Evolutionary conservation across 441 rosid species (phyloP).

Genomic region (Euphorbia corollata): DNA sequence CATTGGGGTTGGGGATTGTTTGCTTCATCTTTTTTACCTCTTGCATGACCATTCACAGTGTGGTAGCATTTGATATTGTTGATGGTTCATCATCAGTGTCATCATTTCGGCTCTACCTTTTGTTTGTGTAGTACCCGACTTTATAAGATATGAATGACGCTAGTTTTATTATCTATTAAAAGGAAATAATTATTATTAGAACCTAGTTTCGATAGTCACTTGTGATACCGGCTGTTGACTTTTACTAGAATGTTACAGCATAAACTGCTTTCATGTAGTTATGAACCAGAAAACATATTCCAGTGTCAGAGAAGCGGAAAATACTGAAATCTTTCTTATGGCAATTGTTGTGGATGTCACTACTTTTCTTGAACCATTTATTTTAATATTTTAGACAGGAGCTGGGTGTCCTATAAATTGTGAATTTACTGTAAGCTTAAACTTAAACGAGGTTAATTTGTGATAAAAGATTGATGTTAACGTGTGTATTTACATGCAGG

Average conservation of each 20-base stretch:
- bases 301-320: not conserved
- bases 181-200: not conserved
- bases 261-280: not conserved
- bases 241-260: not conserved
- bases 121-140: not conserved
- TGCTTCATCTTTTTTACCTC: not conserved
- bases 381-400: not conserved
- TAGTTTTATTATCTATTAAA: not conserved
- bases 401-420: not conserved
- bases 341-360: not conserved
- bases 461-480: not conserved
- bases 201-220: not conserved
- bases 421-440: not conserved
- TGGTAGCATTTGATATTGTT: not conserved
- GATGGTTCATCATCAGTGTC: too few species aligned
- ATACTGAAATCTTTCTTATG: not conserved
- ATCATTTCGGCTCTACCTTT: not conserved
- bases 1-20: not conserved
- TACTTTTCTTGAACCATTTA: not conserved
- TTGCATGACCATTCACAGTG: not conserved
- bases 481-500: conserved; percentile 42
- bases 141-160: not conserved
- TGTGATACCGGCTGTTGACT: not conserved
- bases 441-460: not conserved
- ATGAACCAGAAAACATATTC: not conserved